Conservation (phyloP, 108 stramenopile species). For the Discostella stelligeroides region DNA sequence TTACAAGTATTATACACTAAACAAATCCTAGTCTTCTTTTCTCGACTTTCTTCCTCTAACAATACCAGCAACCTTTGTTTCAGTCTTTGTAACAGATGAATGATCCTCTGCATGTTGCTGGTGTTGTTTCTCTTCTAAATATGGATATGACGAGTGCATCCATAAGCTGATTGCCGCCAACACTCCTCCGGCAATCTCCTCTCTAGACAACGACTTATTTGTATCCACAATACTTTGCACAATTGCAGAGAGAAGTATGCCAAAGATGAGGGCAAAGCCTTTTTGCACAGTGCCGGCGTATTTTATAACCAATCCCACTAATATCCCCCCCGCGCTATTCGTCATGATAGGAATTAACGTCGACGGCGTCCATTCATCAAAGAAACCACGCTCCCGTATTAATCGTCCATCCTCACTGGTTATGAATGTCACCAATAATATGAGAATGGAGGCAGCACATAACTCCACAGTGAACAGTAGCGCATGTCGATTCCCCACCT, state of each 20-base stretch:
- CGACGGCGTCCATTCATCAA: constrained; percentile 69
- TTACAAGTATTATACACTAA: not conserved
- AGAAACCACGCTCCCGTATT: constrained; percentile 72
- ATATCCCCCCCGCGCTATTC: constrained; percentile 87
- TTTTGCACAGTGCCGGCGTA: constrained; percentile 90
- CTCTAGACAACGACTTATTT: constrained; percentile 48
- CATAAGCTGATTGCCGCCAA: constrained; percentile 80
- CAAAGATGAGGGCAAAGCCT: constrained; percentile 91
- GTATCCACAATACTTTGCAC: constrained; percentile 59
- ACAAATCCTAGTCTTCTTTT: constrained; percentile 33
- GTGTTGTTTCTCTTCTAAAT: constrained; percentile 9
- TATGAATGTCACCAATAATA: constrained; percentile 51
- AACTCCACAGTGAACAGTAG: constrained; percentile 91
- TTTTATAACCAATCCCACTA: constrained; percentile 94
- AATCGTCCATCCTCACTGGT: constrained; percentile 63
- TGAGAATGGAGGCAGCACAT: constrained; percentile 64
- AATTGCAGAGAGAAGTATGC: constrained; percentile 76
- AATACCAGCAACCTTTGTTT: not conserved
- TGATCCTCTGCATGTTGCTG: not conserved
- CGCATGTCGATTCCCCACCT: constrained; percentile 73
- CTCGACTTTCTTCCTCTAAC: constrained; percentile 17
- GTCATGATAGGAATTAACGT: constrained; percentile 88
- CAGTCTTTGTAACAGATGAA: not conserved
- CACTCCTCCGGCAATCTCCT: constrained; percentile 70
- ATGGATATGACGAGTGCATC: constrained; percentile 80